Conservation (phyloP, 495 filamentous ascomycete genomes). For the Annulohypoxylon bovei region DNA sequence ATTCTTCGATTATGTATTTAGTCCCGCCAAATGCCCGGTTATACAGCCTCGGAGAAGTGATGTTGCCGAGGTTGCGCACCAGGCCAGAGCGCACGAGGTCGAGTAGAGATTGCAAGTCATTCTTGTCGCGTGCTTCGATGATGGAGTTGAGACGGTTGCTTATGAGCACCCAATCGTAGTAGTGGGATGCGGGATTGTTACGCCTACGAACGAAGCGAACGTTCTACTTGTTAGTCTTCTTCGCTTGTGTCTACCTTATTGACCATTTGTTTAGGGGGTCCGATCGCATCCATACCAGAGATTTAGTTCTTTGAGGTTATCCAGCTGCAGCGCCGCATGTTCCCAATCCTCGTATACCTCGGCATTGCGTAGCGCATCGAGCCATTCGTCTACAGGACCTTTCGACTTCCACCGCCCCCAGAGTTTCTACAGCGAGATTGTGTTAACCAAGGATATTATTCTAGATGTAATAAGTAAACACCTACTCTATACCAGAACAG, state of each 20-base stretch:
- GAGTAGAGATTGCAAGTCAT: slow-evolving; percentile 77
- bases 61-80: slow-evolving; percentile 91
- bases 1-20: slow-evolving; percentile 90
- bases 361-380: slow-evolving; percentile 69
- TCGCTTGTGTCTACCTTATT: neutral
- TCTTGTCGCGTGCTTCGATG: slow-evolving; percentile 75
- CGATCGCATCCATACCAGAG: slow-evolving; percentile 74
- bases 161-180: slow-evolving; percentile 92
- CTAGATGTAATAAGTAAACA: slow-evolving; percentile 7
- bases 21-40: slow-evolving; percentile 88
- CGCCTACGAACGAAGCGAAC: slow-evolving; percentile 62
- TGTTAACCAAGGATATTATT: slow-evolving; percentile 1
- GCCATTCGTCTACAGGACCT: slow-evolving; percentile 62
- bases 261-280: neutral
- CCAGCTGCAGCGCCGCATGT: slow-evolving; percentile 78
- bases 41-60: slow-evolving; percentile 83
- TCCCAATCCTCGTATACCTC: slow-evolving; percentile 85
- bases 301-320: slow-evolving; percentile 79
- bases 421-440: slow-evolving; percentile 57
- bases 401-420: slow-evolving; percentile 65
- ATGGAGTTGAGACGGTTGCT: slow-evolving; percentile 77
- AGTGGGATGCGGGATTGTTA: slow-evolving; percentile 79
- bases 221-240: slow-evolving; percentile 19
- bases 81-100: slow-evolving; percentile 86
- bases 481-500: slow-evolving; percentile 72